Evolutionary conservation across 1,139 yeast species (phyloP), one percentile per base, ranked within the genome.

Genomic region (Yamadazyma friedrichii): DNA sequence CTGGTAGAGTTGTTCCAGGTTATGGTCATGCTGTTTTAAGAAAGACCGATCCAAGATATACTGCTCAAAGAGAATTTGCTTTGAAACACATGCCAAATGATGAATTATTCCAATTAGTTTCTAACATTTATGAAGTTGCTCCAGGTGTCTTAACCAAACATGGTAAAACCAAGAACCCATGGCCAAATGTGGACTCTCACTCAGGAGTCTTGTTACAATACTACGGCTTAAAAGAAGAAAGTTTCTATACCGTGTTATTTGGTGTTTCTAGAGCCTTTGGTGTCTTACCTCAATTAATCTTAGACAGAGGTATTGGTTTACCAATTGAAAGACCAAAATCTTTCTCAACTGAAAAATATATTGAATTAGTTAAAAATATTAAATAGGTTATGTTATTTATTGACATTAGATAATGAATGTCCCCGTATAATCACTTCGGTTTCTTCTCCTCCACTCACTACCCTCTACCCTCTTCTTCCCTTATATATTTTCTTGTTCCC

Each of bases 241-340:
- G 94, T 43, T 93, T 88, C 87, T 93, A 93, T 82, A 93, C 98
- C 43, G 98, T 93, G 42, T 80, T 91, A 64, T 93, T 93, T 69
- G 98, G 98, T 80, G 97, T 93, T 53, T 83, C 98, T 51, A 86
- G 98, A 76, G 96, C 98, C 44, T 82, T 93, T 53, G 98, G 98
- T 76, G 97, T 93, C 52, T 80, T 91, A 66, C 95, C 97, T 52
- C 98, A 91, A 76, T 80, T 91, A 73, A 88, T 91, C 67, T 84
- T 91, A 72, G 98, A 91, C 78, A 81, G 98, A 67, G 95, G 95
- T 65, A 74, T 89, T 53, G 98, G 98, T 63, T 68, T 87, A 67
- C 88, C 98, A 59, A 88, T 91, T 63, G 98, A 91, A 78, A 86
- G 98, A 76, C 98, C 98, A 72, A 91, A 91, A 78, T 87, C 95